Base-by-base conservation (phyloP, 352 stramenopile species). In the Globisporangium solare region DNA sequence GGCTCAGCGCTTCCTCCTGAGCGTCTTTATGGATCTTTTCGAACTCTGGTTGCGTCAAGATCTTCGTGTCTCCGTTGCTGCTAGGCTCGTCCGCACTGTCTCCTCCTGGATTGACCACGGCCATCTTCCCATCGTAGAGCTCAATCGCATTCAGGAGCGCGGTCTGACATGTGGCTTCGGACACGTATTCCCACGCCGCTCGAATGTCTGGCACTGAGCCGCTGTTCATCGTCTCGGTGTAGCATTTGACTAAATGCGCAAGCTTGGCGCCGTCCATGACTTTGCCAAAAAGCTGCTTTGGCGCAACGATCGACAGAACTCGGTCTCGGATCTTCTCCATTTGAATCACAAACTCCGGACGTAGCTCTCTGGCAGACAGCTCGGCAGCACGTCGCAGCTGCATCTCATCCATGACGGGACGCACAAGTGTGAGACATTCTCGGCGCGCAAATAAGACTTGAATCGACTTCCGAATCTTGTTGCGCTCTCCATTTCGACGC, bases 131-230 rank as follows among this genome's bases (percentile, higher is more conserved):
- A 37, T 94, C 80, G 51, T 90, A 94, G 18, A 73, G 51, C 18
- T 79, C 71, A 17, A 83, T 70, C 2, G 84, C 78, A 50, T 64
- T 66, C 24, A 73, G 54, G 42, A 86, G 64, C 24, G 82, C 82
- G 10, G 71, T 68, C 52, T 89, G 76, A 24, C 80, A 91, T 6
- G 84, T 91, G 24, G 81, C 82, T 51, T 94, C 82, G 4, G 76
- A 83, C 14, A 94, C 84, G 39, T 92, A 94, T 57, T 85, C 75
- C 82, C 82, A 94, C 14, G 82, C 84, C 37, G 82, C 80, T 53
- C 88, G 89, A 35, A 94, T 92, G 52, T 91, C 79, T n/a, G 84
- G 82, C 6, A 94, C 67, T 2, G 74, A 68, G 3, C 82, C 82
- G 54, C 71, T 91, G 47, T 86, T 94, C 72, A 94, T 86, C 5